Conservation (phyloP, 441 rosid genomes). For the Omphalea diandra region DNA sequence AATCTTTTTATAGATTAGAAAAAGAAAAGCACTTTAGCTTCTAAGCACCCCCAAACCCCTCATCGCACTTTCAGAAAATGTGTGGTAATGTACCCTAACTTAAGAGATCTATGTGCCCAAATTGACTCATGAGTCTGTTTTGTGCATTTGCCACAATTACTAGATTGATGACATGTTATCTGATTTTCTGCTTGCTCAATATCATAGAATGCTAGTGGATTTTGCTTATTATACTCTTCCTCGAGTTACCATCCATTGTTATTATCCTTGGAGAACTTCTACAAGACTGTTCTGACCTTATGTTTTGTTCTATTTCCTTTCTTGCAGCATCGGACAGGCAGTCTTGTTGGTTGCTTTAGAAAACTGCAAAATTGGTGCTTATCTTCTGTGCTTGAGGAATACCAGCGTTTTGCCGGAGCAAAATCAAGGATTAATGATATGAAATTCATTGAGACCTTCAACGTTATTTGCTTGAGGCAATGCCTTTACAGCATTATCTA, state of each 20-base stretch:
- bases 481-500: slow-evolving; percentile 71
- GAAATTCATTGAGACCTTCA: slow-evolving; percentile 63
- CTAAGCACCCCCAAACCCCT: too few species aligned
- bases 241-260: background rate
- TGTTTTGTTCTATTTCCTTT: background rate
- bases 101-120: too few species aligned
- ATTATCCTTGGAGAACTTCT: background rate
- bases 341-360: slow-evolving; percentile 90
- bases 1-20: too few species aligned
- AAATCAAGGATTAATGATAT: slow-evolving; percentile 64
- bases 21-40: too few species aligned
- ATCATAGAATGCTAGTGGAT: background rate
- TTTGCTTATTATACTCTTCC: too few species aligned
- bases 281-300: background rate
- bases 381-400: slow-evolving; percentile 76
- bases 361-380: slow-evolving; percentile 88
- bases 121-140: too few species aligned
- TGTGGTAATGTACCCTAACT: too few species aligned
- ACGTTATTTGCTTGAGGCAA: slow-evolving; percentile 47
- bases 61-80: too few species aligned
- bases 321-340: slow-evolving; percentile 90
- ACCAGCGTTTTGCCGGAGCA: slow-evolving; percentile 61
- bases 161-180: background rate
- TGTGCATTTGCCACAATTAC: too few species aligned
- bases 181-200: background rate